These are phyloP conservation scores for Globisporangium megalacanthum DNA, from an alignment of 352 stramenopile species.

Conservation along the genomic window DNA sequence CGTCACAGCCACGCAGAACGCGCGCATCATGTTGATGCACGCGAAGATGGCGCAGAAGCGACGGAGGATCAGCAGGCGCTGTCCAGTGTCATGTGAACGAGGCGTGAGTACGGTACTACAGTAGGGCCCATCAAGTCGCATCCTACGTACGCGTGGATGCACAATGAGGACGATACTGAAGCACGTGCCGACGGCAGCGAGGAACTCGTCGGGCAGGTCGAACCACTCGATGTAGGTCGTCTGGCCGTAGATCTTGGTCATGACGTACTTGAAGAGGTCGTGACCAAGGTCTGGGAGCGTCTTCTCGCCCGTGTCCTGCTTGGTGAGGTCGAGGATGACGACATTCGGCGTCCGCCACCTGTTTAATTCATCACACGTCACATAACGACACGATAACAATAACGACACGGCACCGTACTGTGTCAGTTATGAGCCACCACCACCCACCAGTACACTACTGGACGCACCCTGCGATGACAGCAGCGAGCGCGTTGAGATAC, in stretches of 20 bases:
- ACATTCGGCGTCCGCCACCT: slow-evolving; percentile 83
- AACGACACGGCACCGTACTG: too few species aligned
- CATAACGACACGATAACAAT: background rate
- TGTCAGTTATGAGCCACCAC: too few species aligned
- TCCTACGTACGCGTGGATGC: slow-evolving; percentile 56
- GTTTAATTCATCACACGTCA: background rate
- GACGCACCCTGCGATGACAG: slow-evolving; percentile 65
- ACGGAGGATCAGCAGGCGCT: slow-evolving; percentile 79
- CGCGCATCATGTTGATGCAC: slow-evolving; percentile 83
- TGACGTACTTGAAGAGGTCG: slow-evolving; percentile 85
- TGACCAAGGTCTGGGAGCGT: slow-evolving; percentile 82
- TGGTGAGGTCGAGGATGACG: slow-evolving; percentile 61
- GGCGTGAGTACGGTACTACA: background rate
- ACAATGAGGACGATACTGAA: slow-evolving; percentile 65
- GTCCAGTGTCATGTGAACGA: background rate
- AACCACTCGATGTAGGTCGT: slow-evolving; percentile 78
- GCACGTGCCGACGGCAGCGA: slow-evolving; percentile 59
- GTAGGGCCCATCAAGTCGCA: background rate
- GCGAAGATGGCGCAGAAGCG: slow-evolving; percentile 83
- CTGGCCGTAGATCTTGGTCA: slow-evolving; percentile 80
- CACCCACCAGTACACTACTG: background rate
- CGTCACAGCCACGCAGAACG: slow-evolving; percentile 79
- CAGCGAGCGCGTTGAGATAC: slow-evolving; percentile 79
- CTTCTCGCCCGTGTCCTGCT: slow-evolving; percentile 56
- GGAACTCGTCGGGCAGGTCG: slow-evolving; percentile 79